Base-by-base conservation (phyloP, 306 rosid species). In the Sindora glabra region DNA sequence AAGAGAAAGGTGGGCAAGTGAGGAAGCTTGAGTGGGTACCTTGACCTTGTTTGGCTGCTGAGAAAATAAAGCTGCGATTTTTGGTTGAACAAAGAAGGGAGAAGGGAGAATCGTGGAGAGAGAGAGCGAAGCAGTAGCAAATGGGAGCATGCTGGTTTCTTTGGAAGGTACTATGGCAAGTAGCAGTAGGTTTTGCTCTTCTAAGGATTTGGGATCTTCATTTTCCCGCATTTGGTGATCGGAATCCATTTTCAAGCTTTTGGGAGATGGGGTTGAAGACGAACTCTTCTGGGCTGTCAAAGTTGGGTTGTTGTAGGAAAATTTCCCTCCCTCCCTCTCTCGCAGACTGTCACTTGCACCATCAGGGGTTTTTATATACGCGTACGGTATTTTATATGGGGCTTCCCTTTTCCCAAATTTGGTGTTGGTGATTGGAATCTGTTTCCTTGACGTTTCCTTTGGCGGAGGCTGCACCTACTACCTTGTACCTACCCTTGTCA, bases 21-120 rank as follows among this genome's bases (percentile, higher is more conserved):
- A 86, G 29, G 89, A 89, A 24, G 87, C 99, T 24, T 94, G 99
- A 3, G 89, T 94, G 5, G 97, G 99, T 22, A 89, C 57, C 13
- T 75, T 82, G 51, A 81, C 74, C 64, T 63, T 83, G 75, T 10
- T 76, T 33, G 97, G 78, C 2, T 27, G 87, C 16, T 75, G 75
- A n/a, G 85, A 62, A 40, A 72, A 63, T 24, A 75, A 78, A 53
- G 71, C 22, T 11, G 80, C 67, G 62, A 60, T 21, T 64, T 82
- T 89, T 69, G 89, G 73, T 29, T 84, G 85, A 16, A 65, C 47
- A 53, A 81, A 76, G 21, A 84, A 79, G 39, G 74, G 73, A 64
- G 79, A 25, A 15, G 81, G 89, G 33, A 82, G 64, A 37, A 70
- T 59, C 2, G 87, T 60, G 2, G 90, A 71, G 25, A 89, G 90